Conservation (phyloP, 1,284 basidiomycete species). For the Neotropicomus parvogracilis region DNA sequence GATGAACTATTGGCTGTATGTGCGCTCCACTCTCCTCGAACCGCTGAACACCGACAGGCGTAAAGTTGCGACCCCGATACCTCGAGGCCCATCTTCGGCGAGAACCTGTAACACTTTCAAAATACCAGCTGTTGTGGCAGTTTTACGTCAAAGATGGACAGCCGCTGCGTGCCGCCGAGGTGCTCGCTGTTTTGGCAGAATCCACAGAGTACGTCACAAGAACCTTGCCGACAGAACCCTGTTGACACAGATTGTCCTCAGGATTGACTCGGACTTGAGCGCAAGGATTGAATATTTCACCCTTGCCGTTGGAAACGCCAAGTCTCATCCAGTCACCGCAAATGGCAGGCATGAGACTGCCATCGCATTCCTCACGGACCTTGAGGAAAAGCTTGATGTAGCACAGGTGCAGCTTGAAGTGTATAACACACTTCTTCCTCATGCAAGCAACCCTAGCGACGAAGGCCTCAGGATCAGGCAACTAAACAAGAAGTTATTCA, state of each 20-base stretch:
- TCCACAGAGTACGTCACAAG: conserved; percentile 64
- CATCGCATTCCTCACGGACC: conserved; percentile 86
- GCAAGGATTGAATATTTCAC: conserved; percentile 85
- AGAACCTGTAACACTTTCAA: conserved; percentile 76
- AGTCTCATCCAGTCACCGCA: conserved; percentile 81
- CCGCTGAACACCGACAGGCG: conserved; percentile 9
- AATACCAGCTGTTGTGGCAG: conserved; percentile 93
- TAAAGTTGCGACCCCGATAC: conserved; percentile 75
- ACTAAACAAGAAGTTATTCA: conserved; percentile 56
- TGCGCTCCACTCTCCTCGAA: conserved; percentile 9
- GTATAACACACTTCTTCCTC: conserved; percentile 60
- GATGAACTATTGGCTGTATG: conserved; percentile 88
- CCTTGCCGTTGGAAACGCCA: conserved; percentile 92
- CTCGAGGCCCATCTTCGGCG: conserved; percentile 85
- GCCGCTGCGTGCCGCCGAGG: conserved; percentile 81
- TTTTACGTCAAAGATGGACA: conserved; percentile 92
- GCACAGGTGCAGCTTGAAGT: conserved; percentile 95
- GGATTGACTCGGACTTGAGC: conserved; percentile 68
- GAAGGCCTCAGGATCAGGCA: conserved; percentile 53
- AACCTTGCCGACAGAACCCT: background rate
- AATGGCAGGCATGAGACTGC: conserved; percentile 77
- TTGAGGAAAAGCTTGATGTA: conserved; percentile 96
- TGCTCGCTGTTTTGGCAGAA: conserved; percentile 83
- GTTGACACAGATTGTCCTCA: conserved; percentile 26
- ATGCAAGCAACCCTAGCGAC: conserved; percentile 55